Conservation (phyloP, 306 rosid genomes). For the Citrullus mucosospermus region DNA sequence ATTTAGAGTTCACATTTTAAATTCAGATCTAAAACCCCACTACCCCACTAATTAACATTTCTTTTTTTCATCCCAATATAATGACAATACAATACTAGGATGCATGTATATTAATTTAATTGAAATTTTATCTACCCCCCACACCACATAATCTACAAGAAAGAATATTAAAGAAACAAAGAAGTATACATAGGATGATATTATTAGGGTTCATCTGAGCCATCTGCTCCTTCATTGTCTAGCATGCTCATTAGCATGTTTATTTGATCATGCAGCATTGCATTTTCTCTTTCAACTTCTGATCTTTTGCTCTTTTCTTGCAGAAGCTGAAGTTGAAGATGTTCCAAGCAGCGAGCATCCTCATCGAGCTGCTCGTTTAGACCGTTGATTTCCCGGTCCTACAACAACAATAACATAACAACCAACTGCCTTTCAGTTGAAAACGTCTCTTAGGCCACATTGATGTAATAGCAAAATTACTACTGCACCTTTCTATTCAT, state of each 20-base stretch:
- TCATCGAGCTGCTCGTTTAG: constrained; percentile 78
- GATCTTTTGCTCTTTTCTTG: constrained; percentile 65
- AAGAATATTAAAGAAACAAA: constrained; percentile 25
- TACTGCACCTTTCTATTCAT: constrained; percentile 82
- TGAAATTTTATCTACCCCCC: not conserved
- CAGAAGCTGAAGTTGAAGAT: constrained; percentile 69
- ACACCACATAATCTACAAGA: constrained; percentile 15
- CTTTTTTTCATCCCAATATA: not conserved
- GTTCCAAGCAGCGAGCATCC: constrained; percentile 60
- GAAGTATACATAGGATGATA: not conserved
- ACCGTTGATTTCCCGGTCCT: constrained; percentile 85
- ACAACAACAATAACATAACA: not conserved
- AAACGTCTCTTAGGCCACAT: not conserved
- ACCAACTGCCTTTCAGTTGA: not conserved
- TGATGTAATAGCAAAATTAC: not conserved
- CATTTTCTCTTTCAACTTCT: constrained; percentile 60
- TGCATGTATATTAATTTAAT: not conserved
- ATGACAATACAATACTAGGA: not conserved
- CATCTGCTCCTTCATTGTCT: constrained; percentile 52
- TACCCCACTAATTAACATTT: not conserved
- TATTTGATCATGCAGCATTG: constrained; percentile 67
- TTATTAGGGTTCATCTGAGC: constrained; percentile 32
- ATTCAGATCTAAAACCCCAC: not conserved
- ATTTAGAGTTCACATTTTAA: not conserved
- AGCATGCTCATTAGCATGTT: constrained; percentile 91